Conservation (phyloP, 2,329 filamentous ascomycete species). For the Grosmannia huntii region DNA sequence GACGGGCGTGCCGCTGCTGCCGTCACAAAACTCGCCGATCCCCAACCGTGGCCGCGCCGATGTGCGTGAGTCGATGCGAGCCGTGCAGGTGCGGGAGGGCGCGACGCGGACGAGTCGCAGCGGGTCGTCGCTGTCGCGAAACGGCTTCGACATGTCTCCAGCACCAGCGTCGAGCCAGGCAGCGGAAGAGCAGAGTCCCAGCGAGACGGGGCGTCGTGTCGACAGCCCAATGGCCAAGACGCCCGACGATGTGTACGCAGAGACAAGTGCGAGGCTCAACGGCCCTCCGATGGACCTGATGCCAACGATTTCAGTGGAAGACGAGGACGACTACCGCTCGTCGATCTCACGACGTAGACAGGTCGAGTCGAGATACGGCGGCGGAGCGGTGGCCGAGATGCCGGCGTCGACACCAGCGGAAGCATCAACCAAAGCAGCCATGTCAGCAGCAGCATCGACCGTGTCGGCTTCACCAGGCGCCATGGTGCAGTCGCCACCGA, state of each 20-base stretch:
- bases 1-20: constrained; percentile 76
- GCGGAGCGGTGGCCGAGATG: not conserved
- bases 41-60: constrained; percentile 74
- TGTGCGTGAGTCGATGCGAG: constrained; percentile 70
- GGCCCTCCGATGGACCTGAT: constrained; percentile 36
- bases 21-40: constrained; percentile 67
- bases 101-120: constrained; percentile 35
- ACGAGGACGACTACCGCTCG: constrained; percentile 18
- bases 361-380: not conserved
- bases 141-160: constrained; percentile 39
- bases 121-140: constrained; percentile 27
- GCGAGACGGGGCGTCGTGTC: constrained; percentile 11
- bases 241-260: constrained; percentile 50
- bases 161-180: constrained; percentile 46
- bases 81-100: constrained; percentile 42
- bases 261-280: constrained; percentile 44
- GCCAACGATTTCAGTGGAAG: constrained; percentile 19
- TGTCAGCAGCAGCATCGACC: not conserved
- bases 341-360: not conserved
- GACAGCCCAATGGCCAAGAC: constrained; percentile 41
- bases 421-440: not conserved
- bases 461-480: not conserved
- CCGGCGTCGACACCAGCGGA: not conserved
- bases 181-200: constrained; percentile 39
- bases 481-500: not conserved